Base-by-base conservation (phyloP, 805 yeast genomes). In the Komagataella kurtzmanii region DNA sequence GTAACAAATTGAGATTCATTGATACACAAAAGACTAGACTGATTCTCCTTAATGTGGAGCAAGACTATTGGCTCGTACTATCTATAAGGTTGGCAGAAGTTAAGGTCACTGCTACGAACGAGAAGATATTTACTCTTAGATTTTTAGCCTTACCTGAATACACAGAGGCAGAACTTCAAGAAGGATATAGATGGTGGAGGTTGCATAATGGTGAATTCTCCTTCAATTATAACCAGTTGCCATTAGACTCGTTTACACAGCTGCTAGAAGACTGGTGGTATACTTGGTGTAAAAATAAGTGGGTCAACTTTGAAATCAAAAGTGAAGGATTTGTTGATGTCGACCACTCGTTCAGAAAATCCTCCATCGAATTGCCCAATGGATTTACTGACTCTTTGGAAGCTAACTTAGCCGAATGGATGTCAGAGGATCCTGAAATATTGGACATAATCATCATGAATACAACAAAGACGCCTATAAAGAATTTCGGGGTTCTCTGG, bases 191-290 rank as follows among this genome's bases (percentile, higher is more conserved):
- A 40, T 55, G 70, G 5, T 71, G 66, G 64, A 50, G 54, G 14
- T 54, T 71, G 17, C 64, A 68, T 49, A 55, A 62, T 52, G 72
- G 72, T 3, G 52, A 63, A 6, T 48, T 69, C 30, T 50, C 49
- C 7, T n/a, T 24, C 7, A 54, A 50, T n/a, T n/a, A 48, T 45
- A 49, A 23, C 56, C 7, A 55, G 58, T 49, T 51, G 50, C n/a
- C 44, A 49, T 10, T 52, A 48, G 45, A 36, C 3, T 51, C 48
- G 1, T 56, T 61, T 14, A 46, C 54, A 1, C 51, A 46, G 14
- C 51, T 50, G n/a, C 48, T 65, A 6, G 54, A 53, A 24, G 53
- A 54, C 17, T 71, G 75, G 75, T 72, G 74, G 73, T 52, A 47
- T 3, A 51, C 51, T 1, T 72, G 75, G 74, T 52, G 66, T 3